Conservation (phyloP, 2,329 filamentous ascomycete genomes). For the Aspergillus ibericus region DNA sequence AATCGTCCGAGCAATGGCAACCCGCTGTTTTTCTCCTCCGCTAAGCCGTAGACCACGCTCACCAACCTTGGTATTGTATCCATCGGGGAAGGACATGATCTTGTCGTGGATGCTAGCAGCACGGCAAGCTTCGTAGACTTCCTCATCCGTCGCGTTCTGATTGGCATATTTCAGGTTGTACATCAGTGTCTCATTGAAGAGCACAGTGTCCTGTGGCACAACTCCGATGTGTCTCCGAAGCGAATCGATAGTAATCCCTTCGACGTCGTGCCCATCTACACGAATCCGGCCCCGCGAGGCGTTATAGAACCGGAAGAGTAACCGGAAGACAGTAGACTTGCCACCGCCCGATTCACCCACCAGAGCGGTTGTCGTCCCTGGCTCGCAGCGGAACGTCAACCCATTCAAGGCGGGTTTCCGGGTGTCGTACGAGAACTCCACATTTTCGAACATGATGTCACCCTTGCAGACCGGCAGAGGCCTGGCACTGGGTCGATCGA, state of each 20-base stretch:
- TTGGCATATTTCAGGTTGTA: constrained; percentile 93
- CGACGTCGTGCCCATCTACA: constrained; percentile 80
- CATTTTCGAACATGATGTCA: constrained; percentile 81
- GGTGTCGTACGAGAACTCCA: constrained; percentile 85
- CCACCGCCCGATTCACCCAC: constrained; percentile 96
- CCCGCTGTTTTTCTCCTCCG: constrained; percentile 89
- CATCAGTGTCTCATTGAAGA: constrained; percentile 94
- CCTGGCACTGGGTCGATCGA: constrained; percentile 68
- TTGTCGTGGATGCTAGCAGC: constrained; percentile 92
- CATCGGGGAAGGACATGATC: constrained; percentile 83
- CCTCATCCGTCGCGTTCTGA: constrained; percentile 73
- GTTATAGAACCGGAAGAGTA: constrained; percentile 97
- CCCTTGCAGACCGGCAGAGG: constrained; percentile 70
- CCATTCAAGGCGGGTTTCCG: constrained; percentile 82
- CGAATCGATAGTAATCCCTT: constrained; percentile 89
- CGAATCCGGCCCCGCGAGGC: constrained; percentile 74
- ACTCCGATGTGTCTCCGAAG: constrained; percentile 88
- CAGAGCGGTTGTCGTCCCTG: constrained; percentile 91
- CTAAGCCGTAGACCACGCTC: constrained; percentile 84
- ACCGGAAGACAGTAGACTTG: constrained; percentile 93
- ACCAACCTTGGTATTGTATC: constrained; percentile 85
- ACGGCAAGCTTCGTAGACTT: constrained; percentile 77
- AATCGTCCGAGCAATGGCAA: constrained; percentile 90
- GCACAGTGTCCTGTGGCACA: constrained; percentile 91
- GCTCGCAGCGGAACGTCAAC: constrained; percentile 78